A percentile compares a stretch with the other conserved stretches of the same genome.
Conservation (phyloP, 495 filamentous ascomycete species). For the Annulohypoxylon moriforme region DNA sequence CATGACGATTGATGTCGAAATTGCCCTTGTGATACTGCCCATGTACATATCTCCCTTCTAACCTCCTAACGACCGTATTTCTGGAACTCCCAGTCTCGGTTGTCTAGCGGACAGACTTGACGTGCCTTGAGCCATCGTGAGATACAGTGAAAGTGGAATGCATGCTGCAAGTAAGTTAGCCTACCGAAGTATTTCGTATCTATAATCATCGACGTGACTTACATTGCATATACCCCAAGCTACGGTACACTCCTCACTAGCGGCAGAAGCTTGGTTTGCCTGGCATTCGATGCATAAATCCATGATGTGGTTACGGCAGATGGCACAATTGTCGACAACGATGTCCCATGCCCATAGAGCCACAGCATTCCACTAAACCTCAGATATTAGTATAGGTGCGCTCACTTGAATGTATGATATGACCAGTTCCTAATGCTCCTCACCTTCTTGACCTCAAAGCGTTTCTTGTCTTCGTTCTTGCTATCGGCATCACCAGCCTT, state of each 20-base stretch:
- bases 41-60: not conserved
- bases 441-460: slow-evolving; percentile 99
- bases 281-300: slow-evolving; percentile 99
- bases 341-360: slow-evolving; percentile 99
- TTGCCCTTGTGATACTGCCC: not conserved
- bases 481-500: slow-evolving; percentile 65
- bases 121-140: slow-evolving; percentile 99
- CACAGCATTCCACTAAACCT: slow-evolving; percentile 93
- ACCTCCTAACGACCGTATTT: slow-evolving; percentile 82
- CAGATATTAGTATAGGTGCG: slow-evolving; percentile 35
- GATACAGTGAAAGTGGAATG: slow-evolving; percentile 99
- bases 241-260: slow-evolving; percentile 97
- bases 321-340: slow-evolving; percentile 99
- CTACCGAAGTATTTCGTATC: slow-evolving; percentile 10
- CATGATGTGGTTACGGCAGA: slow-evolving; percentile 99
- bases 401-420: not conserved
- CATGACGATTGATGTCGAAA: not conserved
- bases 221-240: slow-evolving; percentile 99
- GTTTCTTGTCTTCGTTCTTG: slow-evolving; percentile 81
- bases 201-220: slow-evolving; percentile 50
- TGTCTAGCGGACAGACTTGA: slow-evolving; percentile 97
- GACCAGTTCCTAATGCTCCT: slow-evolving; percentile 12
- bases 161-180: slow-evolving; percentile 72
- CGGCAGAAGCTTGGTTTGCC: slow-evolving; percentile 98
- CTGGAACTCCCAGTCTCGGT: slow-evolving; percentile 99